Evolutionary conservation across 345 rosid genomes (phyloP).

Genomic region (Syzygium grande): DNA sequence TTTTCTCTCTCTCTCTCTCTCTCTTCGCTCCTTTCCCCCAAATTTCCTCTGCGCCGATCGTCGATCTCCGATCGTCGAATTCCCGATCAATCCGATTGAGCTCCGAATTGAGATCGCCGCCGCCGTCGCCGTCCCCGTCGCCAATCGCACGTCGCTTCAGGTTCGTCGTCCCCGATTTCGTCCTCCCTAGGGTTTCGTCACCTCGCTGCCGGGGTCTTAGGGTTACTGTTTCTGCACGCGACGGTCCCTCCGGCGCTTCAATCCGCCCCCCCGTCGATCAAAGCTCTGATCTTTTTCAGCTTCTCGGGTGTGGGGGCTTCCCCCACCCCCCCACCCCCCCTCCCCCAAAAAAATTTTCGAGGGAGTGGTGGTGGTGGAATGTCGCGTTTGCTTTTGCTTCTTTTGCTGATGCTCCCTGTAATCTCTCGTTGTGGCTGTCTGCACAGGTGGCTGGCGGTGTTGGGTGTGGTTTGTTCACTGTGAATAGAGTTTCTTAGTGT

Average conservation of each 20-base stretch:
- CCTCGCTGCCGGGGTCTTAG: neutral
- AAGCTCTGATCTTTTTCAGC: neutral
- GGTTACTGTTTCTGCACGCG: neutral
- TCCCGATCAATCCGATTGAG: neutral
- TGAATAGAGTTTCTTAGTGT: neutral
- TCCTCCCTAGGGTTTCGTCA: neutral
- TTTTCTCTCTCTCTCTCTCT: neutral
- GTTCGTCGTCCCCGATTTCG: neutral
- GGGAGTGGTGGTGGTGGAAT: neutral
- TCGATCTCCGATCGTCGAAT: neutral
- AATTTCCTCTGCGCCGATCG: neutral
- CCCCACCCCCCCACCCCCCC: neutral
- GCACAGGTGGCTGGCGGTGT: neutral
- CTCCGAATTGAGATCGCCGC: neutral
- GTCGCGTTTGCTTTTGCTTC: neutral
- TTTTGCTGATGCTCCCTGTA: neutral
- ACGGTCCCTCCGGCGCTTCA: neutral
- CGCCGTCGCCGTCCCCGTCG: neutral
- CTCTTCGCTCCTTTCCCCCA: neutral
- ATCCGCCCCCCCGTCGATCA: neutral
- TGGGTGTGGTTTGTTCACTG: neutral
- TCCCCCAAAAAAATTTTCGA: neutral
- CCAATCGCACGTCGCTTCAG: neutral
- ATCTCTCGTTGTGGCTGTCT: neutral
- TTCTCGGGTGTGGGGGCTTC: neutral